phyloP scores from a whole-genome alignment of 352 stramenopile genomes.

The Globisporangium solare region DNA sequence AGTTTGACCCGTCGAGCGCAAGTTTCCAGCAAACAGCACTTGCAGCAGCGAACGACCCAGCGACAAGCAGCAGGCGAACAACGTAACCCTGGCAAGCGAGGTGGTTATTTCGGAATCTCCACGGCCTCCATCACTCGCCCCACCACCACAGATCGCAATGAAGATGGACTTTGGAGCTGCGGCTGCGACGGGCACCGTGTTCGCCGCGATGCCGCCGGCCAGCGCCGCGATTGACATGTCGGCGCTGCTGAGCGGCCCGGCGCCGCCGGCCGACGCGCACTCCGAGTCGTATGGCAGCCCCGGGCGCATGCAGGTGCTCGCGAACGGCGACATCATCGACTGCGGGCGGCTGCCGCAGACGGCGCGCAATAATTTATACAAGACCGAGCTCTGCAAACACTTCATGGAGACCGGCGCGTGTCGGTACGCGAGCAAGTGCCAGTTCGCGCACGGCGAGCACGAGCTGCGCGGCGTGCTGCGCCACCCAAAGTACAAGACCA shows the following conservation, averaged over 20 bases:
- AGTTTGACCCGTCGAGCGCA: constrained; percentile 2
- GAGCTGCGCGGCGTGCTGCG: constrained; percentile 83
- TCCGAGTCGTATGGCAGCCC: constrained; percentile 30
- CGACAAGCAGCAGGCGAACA: constrained; percentile 1
- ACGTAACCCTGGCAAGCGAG: neutral
- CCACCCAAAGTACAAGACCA: constrained; percentile 91
- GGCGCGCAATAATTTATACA: constrained; percentile 87
- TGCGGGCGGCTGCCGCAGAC: constrained; percentile 70
- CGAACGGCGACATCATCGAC: constrained; percentile 85
- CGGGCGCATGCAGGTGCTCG: constrained; percentile 70
- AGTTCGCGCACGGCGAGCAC: constrained; percentile 85
- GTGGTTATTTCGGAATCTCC: neutral
- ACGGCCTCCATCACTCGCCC: neutral
- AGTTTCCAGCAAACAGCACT: neutral
- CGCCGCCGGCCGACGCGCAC: no score
- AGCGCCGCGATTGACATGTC: constrained; percentile 1
- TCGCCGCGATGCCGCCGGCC: neutral
- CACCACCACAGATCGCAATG: neutral
- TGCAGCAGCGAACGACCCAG: neutral
- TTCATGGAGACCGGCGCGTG: constrained; percentile 85
- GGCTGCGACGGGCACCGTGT: neutral
- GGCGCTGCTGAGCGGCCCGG: constrained; percentile 14
- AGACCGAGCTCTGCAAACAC: constrained; percentile 90
- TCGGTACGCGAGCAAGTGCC: constrained; percentile 86
- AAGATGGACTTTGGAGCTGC: constrained; percentile 13